phyloP scores from a whole-genome alignment of 108 stramenopile species.

The Cylindrotheca fusiformis region DNA sequence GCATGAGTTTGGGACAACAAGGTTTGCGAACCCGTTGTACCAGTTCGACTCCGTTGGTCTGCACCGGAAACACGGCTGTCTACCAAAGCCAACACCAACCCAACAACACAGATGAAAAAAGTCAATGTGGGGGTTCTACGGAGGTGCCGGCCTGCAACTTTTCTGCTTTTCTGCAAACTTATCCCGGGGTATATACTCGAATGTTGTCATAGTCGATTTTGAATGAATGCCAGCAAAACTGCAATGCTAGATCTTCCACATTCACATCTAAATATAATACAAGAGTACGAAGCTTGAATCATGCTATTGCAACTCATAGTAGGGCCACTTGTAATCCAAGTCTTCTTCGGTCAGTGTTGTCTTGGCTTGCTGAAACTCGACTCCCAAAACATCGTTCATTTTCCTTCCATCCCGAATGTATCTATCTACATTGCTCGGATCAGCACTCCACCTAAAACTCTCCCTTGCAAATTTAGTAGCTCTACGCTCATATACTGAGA shows the following conservation, averaged over 20 bases:
- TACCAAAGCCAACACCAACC: background rate
- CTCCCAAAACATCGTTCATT: conserved; percentile 57
- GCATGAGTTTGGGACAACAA: background rate
- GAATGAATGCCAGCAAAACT: too few species aligned
- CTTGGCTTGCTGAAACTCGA: conserved; percentile 27
- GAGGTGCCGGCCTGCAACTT: background rate
- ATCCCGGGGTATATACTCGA: too few species aligned
- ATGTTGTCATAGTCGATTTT: too few species aligned
- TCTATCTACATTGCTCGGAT: conserved; percentile 40
- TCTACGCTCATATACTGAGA: conserved; percentile 48
- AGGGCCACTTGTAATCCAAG: conserved; percentile 50
- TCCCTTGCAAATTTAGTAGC: conserved; percentile 65
- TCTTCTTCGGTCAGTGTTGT: conserved; percentile 38
- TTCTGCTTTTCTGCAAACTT: background rate
- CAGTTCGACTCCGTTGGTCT: background rate
- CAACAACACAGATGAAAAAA: background rate
- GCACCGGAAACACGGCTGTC: background rate
- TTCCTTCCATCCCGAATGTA: conserved; percentile 45
- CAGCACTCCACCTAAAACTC: conserved; percentile 55
- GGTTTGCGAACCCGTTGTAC: background rate
- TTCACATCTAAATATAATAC: too few species aligned
- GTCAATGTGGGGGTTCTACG: background rate
- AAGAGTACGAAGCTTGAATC: too few species aligned
- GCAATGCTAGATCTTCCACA: too few species aligned
- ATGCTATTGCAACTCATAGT: conserved; percentile 6